Percentiles rank a stretch among this genome's conserved stretches.
Conservation (phyloP, 1,284 basidiomycete genomes). For the Flammula alnicola region DNA sequence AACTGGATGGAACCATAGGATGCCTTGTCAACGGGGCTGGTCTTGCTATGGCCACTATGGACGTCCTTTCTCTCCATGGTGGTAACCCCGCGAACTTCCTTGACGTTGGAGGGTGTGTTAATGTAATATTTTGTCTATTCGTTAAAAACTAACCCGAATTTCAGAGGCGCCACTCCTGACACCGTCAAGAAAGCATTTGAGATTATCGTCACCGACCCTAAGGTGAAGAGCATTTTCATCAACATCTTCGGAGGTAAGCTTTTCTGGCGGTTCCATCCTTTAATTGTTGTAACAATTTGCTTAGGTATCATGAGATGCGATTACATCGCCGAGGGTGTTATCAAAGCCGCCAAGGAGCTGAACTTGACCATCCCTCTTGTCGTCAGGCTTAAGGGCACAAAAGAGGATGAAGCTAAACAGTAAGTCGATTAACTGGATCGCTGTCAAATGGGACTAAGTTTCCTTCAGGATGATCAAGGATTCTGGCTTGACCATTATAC, state of each 20-base stretch:
- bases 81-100: slow-evolving; percentile 98
- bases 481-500: slow-evolving; percentile 91
- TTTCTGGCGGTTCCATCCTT: background rate
- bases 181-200: slow-evolving; percentile 99
- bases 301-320: slow-evolving; percentile 98
- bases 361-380: slow-evolving; percentile 86
- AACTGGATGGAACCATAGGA: slow-evolving; percentile 97
- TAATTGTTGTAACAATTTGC: background rate
- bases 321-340: slow-evolving; percentile 96
- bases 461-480: slow-evolving; percentile 82
- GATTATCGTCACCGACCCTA: slow-evolving; percentile 87
- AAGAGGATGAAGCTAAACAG: slow-evolving; percentile 95
- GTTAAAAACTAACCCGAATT: slow-evolving; percentile 14
- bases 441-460: slow-evolving; percentile 19
- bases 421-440: slow-evolving; percentile 43
- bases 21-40: slow-evolving; percentile 99
- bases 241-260: slow-evolving; percentile 87
- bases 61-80: slow-evolving; percentile 94
- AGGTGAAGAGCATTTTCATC: slow-evolving; percentile 98
- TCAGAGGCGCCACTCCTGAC: slow-evolving; percentile 93
- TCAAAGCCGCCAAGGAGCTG: slow-evolving; percentile 95
- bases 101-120: slow-evolving; percentile 89
- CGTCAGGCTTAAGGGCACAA: slow-evolving; percentile 96
- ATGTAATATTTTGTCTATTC: slow-evolving; percentile 10
- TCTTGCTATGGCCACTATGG: slow-evolving; percentile 99